phyloP scores from a whole-genome alignment of 2,329 filamentous ascomycete genomes.

The Cryphonectria naterciae region DNA sequence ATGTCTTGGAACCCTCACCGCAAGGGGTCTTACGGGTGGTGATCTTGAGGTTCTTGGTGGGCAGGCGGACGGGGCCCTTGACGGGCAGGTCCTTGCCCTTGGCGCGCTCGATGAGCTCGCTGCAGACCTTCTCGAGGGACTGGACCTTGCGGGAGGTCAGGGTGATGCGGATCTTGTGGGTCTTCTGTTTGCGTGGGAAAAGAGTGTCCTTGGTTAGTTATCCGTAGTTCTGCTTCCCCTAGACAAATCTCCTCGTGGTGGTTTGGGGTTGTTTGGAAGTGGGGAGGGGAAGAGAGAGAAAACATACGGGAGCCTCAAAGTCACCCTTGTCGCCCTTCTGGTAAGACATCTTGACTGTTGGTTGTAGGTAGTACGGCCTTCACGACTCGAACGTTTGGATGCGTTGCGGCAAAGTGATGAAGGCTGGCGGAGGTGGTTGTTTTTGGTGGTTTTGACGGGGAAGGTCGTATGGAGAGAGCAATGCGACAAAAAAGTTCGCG shows the following conservation, averaged over 20 bases:
- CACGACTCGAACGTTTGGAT: slow-evolving; percentile 75
- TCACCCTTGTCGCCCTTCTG: slow-evolving; percentile 94
- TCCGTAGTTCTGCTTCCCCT: neutral
- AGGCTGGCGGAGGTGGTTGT: slow-evolving; percentile 43
- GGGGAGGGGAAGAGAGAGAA: neutral
- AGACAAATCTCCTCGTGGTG: neutral
- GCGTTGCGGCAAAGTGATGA: slow-evolving; percentile 83
- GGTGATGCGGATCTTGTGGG: slow-evolving; percentile 98
- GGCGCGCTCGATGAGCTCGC: slow-evolving; percentile 97
- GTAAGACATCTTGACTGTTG: slow-evolving; percentile 77
- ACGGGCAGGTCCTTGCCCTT: slow-evolving; percentile 98
- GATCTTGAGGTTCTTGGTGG: slow-evolving; percentile 96
- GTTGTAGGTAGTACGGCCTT: slow-evolving; percentile 51
- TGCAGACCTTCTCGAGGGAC: slow-evolving; percentile 96
- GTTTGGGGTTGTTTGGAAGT: neutral
- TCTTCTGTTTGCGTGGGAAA: slow-evolving; percentile 62
- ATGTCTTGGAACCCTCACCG: slow-evolving; percentile 99
- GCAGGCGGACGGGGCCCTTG: slow-evolving; percentile 97
- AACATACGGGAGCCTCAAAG: slow-evolving; percentile 80
- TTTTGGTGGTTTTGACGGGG: slow-evolving; percentile 25
- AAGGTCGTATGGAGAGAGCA: slow-evolving; percentile 11
- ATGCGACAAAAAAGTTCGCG: slow-evolving; percentile 17
- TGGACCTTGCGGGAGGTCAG: slow-evolving; percentile 93
- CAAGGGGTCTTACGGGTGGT: slow-evolving; percentile 98
- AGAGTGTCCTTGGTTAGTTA: neutral